Percentiles rank a stretch among this genome's conserved stretches.
Evolutionary conservation across 1,284 basidiomycete genomes (phyloP).

Genomic region (Tylopilus orsonianus): DNA sequence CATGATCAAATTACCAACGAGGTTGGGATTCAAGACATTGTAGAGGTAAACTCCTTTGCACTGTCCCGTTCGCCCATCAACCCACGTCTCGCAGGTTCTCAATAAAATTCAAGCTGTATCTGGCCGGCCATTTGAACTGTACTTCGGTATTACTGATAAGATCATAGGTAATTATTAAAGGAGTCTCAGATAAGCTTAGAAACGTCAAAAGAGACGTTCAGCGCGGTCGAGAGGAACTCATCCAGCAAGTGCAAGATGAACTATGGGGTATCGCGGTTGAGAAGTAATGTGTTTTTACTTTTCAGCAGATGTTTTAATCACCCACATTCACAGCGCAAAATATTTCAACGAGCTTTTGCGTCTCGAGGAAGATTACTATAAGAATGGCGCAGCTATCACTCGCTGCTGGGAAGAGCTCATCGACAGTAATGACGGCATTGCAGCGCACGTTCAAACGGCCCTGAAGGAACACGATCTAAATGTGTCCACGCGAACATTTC

Average conservation of each 20-base stretch:
- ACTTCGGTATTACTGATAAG: constrained; percentile 13
- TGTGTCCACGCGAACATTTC: constrained; percentile 37
- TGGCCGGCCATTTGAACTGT: constrained; percentile 21
- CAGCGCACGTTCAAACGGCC: constrained; percentile 28
- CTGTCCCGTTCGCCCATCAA: neutral
- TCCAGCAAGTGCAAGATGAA: constrained; percentile 42
- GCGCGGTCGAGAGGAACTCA: constrained; percentile 39
- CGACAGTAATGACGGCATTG: constrained; percentile 32
- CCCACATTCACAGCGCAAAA: constrained; percentile 30
- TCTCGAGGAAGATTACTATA: constrained; percentile 44
- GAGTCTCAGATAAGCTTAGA: constrained; percentile 43
- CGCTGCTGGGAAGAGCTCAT: constrained; percentile 38
- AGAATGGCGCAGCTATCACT: constrained; percentile 33
- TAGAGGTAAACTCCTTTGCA: constrained; percentile 19
- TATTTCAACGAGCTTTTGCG: constrained; percentile 43
- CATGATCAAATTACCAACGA: constrained; percentile 7
- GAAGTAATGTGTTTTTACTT: constrained; percentile 12
- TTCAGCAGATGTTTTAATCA: constrained; percentile 3
- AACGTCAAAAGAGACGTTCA: constrained; percentile 43
- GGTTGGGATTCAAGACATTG: constrained; percentile 30
- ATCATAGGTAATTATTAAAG: constrained; percentile 42
- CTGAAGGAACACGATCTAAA: constrained; percentile 40
- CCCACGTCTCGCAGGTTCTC: constrained; percentile 23
- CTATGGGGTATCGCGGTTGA: constrained; percentile 29
- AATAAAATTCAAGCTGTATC: constrained; percentile 36